These are phyloP conservation scores for Arctium lappa DNA, from an alignment of 129 eudicot species.

Conservation along the genomic window DNA sequence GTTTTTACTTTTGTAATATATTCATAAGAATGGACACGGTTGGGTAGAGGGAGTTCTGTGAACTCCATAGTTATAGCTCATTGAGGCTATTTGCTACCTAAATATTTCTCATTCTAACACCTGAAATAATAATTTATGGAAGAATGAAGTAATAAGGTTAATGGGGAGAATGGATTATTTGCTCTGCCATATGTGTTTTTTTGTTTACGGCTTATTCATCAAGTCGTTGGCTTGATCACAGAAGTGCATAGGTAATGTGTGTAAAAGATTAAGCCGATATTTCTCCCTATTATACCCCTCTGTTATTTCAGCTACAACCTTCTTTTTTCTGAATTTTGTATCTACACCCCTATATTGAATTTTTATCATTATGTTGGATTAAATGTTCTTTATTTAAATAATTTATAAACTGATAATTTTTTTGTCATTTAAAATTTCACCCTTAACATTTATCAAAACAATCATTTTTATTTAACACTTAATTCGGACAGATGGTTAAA, in stretches of 20 bases:
- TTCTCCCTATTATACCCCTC: neutral
- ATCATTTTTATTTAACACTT: neutral
- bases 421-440: neutral
- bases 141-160: neutral
- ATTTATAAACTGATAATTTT: no score
- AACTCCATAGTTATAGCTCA: neutral
- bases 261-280: neutral
- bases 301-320: neutral
- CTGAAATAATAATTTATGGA: neutral
- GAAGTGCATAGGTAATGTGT: neutral
- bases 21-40: neutral
- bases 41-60: neutral
- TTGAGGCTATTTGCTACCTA: neutral
- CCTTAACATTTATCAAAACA: neutral
- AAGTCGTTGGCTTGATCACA: neutral
- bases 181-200: neutral
- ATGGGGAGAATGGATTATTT: neutral
- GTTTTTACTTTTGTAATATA: neutral
- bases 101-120: neutral
- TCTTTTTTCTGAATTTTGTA: neutral
- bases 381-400: no score
- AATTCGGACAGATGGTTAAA: neutral
- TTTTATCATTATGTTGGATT: neutral
- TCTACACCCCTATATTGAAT: neutral
- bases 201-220: neutral